phyloP scores from a whole-genome alignment of 2,329 filamentous ascomycete species.

The Huntiella moniliformis region DNA sequence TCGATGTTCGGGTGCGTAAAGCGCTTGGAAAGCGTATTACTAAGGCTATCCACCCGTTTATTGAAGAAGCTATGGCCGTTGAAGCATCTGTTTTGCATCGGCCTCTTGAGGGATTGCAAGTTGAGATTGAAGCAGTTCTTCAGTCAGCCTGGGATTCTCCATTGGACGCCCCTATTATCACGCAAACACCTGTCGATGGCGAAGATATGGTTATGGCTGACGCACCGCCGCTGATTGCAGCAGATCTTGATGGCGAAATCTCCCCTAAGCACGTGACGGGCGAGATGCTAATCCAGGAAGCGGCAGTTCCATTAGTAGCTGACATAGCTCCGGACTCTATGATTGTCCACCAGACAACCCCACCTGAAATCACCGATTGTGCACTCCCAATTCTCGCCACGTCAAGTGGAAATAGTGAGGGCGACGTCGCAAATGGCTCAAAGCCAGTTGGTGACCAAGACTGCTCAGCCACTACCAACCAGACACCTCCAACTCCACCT shows the following conservation, averaged over 20 bases:
- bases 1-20: conserved; percentile 62
- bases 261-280: too few relatives aligned
- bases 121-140: conserved; percentile 55
- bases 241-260: too few relatives aligned
- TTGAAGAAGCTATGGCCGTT: conserved; percentile 58
- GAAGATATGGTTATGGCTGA: conserved; percentile 13
- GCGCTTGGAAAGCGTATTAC: conserved; percentile 79
- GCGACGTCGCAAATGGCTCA: not conserved
- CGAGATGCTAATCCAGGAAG: too few relatives aligned
- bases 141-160: conserved; percentile 40
- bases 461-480: not conserved
- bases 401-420: not conserved
- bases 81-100: conserved; percentile 66
- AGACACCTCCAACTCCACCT: conserved; percentile 11
- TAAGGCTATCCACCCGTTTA: conserved; percentile 57
- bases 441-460: not conserved
- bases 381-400: not conserved
- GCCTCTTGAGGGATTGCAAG: conserved; percentile 48
- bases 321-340: not conserved
- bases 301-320: too few relatives aligned
- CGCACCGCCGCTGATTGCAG: conserved; percentile 2
- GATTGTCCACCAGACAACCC: conserved; percentile 4
- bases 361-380: conserved; percentile 6
- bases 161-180: not conserved
- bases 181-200: not conserved